A percentile compares a stretch with the other conserved stretches of the same genome.
Conservation (phyloP, 768 basidiomycete genomes). For the Collybia nuda region DNA sequence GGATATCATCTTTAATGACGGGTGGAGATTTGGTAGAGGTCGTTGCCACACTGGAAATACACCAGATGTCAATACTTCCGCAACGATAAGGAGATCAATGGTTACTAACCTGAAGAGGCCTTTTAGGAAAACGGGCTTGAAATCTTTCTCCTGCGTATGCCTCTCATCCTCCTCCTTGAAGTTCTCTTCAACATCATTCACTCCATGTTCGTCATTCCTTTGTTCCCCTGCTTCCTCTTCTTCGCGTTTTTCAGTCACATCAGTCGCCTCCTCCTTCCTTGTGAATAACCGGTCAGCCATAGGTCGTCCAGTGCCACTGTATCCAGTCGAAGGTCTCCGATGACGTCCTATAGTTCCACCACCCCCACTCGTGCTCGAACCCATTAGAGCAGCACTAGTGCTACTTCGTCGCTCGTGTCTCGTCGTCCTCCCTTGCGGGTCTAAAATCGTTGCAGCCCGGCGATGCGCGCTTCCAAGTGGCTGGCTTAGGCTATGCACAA, state of each 20-base stretch:
- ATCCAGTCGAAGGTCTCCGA: conserved; percentile 72
- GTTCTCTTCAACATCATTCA: conserved; percentile 37
- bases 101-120: conserved; percentile 83
- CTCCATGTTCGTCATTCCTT: conserved; percentile 22
- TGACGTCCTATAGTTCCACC: conserved; percentile 62
- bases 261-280: conserved; percentile 46
- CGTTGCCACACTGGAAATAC: conserved; percentile 74
- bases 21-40: conserved; percentile 88
- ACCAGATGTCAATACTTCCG: conserved; percentile 3
- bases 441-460: conserved; percentile 75
- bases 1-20: conserved; percentile 81
- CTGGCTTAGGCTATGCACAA: conserved; percentile 50
- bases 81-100: conserved; percentile 2
- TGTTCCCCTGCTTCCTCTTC: conserved; percentile 29
- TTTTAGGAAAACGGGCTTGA: conserved; percentile 95
- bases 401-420: conserved; percentile 79
- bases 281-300: conserved; percentile 51
- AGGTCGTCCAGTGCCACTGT: conserved; percentile 35
- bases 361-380: conserved; percentile 2
- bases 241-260: conserved; percentile 43
- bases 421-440: conserved; percentile 59
- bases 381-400: conserved; percentile 61
- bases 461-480: conserved; percentile 63
- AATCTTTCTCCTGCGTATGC: conserved; percentile 64
- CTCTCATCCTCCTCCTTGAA: conserved; percentile 49